Evolutionary conservation across 2,329 filamentous ascomycete species (phyloP), one percentile per base, ranked within the genome.

Genomic region (Teratosphaeria destructans): DNA sequence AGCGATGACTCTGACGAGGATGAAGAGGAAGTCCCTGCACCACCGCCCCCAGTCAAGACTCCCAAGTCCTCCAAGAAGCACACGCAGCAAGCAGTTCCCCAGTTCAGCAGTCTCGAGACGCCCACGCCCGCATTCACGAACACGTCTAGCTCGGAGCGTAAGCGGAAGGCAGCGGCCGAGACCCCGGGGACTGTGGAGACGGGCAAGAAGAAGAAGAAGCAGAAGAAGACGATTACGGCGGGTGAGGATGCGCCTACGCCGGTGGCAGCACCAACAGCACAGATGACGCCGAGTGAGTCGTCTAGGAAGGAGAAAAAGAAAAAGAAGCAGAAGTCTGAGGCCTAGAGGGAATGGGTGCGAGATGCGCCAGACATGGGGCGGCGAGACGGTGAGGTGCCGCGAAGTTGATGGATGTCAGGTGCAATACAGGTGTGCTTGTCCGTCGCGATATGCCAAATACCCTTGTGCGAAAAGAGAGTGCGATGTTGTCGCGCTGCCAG

Each of bases 121-220:
- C 62, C 63, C 14, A 56, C 57, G 57, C 62, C 63, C 14, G 57
- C 57, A 56, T 60, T 63, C 11, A 60, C 61, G 14, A 58, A 52
- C 52, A 65, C 60, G 0, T 57, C 64, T 19, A 65, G 61, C 52
- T 63, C 62, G 49, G 65, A 70, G 55, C 63, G 63, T 56, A 72
- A 73, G 65, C 66, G 68, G 55, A 70, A 70, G 56, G 64, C 68
- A 29, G 60, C 59, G 11, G 65, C 61, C 16, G 63, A 63, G 34
- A 29, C 57, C 2, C 12, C 54, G 10, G 27, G 34, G 14, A 35
- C 32, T 37, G 62, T 61, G 8, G 58, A 59, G 27, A 62, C 61
- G 12, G 62, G 64, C 39, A 72, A 71, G 67, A 71, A 71, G 67
- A 71, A 72, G 66, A 71, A 72, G 66, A 49, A 23, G 43, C 19